Percentiles rank a stretch among this genome's conserved stretches.
Conservation (phyloP, 2,329 filamentous ascomycete genomes). For the Alternaria sp. region DNA sequence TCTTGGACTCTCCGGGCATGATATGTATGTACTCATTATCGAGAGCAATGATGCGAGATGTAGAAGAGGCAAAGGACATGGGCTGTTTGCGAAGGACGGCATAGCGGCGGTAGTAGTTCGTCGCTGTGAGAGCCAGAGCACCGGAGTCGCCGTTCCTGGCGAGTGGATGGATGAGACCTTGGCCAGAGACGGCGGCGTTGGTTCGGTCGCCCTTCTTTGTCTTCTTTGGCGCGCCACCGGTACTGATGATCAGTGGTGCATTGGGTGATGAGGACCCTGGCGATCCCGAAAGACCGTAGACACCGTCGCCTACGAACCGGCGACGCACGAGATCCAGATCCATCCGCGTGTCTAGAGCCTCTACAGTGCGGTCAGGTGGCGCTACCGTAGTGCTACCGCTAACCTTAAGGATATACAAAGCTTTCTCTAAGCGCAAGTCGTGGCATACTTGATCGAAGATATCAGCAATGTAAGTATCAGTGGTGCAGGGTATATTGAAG, state of each 20-base stretch:
- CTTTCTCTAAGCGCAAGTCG: constrained; percentile 79
- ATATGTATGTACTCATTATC: constrained; percentile 89
- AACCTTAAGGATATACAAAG: constrained; percentile 78
- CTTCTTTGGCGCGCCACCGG: constrained; percentile 57
- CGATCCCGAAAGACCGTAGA: constrained; percentile 71
- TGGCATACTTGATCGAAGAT: constrained; percentile 80
- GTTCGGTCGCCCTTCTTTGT: constrained; percentile 63
- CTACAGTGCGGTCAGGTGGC: constrained; percentile 77
- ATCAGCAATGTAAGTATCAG: constrained; percentile 82
- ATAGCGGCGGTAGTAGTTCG: constrained; percentile 71
- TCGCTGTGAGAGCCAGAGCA: constrained; percentile 46
- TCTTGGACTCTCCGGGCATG: constrained; percentile 68
- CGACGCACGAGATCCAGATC: constrained; percentile 78
- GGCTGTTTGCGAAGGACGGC: constrained; percentile 82
- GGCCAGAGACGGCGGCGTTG: constrained; percentile 58
- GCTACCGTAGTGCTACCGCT: constrained; percentile 76
- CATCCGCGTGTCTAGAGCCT: constrained; percentile 75
- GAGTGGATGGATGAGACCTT: constrained; percentile 64
- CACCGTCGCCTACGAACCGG: constrained; percentile 77
- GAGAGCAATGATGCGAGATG: constrained; percentile 77
- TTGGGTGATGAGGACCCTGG: constrained; percentile 75
- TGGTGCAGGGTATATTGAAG: constrained; percentile 77
- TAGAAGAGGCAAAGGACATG: constrained; percentile 78
- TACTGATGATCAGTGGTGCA: constrained; percentile 63
- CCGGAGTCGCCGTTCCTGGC: constrained; percentile 62